Percentiles rank a stretch among this genome's conserved stretches.
phyloP scores from a whole-genome alignment of 2,329 filamentous ascomycete species.

The Thelonectria blattea region DNA sequence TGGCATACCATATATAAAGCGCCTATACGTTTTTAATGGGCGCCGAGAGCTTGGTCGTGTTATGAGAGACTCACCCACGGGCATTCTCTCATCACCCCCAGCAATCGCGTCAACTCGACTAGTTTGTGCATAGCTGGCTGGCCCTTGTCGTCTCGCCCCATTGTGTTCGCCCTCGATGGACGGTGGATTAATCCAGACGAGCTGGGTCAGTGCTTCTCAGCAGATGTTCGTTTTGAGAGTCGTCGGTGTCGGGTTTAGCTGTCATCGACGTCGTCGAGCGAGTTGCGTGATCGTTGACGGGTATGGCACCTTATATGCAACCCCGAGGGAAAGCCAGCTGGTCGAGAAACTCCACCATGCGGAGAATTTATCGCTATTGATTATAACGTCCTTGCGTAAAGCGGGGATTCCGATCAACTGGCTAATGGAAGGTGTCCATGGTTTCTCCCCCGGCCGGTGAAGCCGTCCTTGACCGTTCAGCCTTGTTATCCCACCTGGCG shows the following conservation, averaged over 20 bases:
- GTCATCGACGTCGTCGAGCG: background rate
- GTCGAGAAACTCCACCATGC: background rate
- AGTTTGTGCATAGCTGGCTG: background rate
- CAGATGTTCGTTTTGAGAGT: background rate
- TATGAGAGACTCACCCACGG: background rate
- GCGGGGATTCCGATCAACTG: background rate
- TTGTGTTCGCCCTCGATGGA: slow-evolving; percentile 5
- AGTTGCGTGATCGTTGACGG: slow-evolving; percentile 9
- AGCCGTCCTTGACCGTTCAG: background rate
- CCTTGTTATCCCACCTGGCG: background rate
- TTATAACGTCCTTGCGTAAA: background rate
- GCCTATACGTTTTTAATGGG: background rate
- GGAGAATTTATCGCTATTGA: background rate
- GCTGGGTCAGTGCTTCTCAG: background rate
- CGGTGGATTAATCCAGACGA: background rate
- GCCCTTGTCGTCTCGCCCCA: slow-evolving; percentile 7
- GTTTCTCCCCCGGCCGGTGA: background rate
- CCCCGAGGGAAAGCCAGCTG: background rate
- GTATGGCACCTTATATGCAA: slow-evolving; percentile 8
- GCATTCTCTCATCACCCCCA: slow-evolving; percentile 28
- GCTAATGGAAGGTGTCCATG: background rate
- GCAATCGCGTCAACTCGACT: slow-evolving; percentile 29
- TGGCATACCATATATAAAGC: background rate
- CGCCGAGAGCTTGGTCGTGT: background rate
- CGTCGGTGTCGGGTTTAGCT: background rate